A percentile compares a stretch with the other conserved stretches of the same genome.
These are phyloP conservation scores for Acanthamoeba healyi DNA, from an alignment of 208 protist species.

Conservation along the genomic window DNA sequence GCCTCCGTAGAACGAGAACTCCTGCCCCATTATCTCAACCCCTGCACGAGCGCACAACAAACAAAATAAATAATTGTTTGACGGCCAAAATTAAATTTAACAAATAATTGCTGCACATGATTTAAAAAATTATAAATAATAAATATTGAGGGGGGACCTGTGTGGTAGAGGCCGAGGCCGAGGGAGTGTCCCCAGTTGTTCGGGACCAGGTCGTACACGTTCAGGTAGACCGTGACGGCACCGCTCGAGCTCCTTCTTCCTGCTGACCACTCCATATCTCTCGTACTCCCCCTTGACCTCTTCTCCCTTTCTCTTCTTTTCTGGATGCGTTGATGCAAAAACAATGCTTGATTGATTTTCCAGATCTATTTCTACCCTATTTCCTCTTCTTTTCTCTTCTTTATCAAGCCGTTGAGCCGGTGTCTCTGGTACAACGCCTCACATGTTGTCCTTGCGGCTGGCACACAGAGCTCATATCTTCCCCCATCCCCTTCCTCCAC, in stretches of 20 bases:
- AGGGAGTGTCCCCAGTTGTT: slow-evolving; percentile 13
- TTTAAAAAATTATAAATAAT: background rate
- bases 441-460: no score
- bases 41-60: background rate
- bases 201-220: slow-evolving; percentile 10
- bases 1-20: slow-evolving; percentile 39
- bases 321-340: no score
- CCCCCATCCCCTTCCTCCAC: no score
- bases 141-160: background rate
- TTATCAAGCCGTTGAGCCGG: no score
- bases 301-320: no score
- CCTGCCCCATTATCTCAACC: background rate
- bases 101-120: background rate
- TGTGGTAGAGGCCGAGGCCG: slow-evolving; percentile 45
- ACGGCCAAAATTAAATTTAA: background rate
- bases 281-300: no score
- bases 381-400: no score
- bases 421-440: no score
- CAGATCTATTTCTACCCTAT: no score
- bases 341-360: no score
- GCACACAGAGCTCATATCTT: no score
- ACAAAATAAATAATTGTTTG: background rate
- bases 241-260: background rate
- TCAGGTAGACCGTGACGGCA: slow-evolving; percentile 47
- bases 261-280: slow-evolving; percentile 42